Evolutionary conservation across 805 yeast species (phyloP).

Genomic region (Candida ulmi): DNA sequence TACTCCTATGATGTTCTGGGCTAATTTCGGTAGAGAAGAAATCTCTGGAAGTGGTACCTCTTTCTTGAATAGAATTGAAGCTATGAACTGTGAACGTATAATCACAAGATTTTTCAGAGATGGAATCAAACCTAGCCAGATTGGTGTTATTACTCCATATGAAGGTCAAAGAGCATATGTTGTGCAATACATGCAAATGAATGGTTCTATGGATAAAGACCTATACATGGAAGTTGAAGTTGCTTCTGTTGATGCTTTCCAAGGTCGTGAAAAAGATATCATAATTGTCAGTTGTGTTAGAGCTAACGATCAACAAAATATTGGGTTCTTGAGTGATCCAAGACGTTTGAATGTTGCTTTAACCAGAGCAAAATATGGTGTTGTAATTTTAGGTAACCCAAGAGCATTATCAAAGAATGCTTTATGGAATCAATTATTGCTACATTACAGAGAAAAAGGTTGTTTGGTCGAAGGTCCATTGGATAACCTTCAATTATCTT

Average conservation of each 20-base stretch:
- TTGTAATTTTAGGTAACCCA: constrained; percentile 81
- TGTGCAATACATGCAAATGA: constrained; percentile 69
- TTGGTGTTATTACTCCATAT: constrained; percentile 92
- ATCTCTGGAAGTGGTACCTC: constrained; percentile 77
- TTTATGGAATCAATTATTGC: constrained; percentile 73
- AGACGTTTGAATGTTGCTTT: constrained; percentile 85
- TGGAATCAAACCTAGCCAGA: constrained; percentile 74
- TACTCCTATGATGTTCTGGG: constrained; percentile 96
- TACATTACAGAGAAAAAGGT: constrained; percentile 78
- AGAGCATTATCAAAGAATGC: constrained; percentile 61
- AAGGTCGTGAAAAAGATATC: constrained; percentile 83
- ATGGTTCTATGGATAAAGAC: constrained; percentile 61
- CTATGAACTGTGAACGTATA: constrained; percentile 78
- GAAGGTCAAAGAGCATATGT: constrained; percentile 89
- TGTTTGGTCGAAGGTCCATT: constrained; percentile 88
- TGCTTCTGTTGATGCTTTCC: constrained; percentile 93
- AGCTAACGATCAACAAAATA: constrained; percentile 65
- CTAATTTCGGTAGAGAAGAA: constrained; percentile 84
- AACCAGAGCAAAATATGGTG: constrained; percentile 82
- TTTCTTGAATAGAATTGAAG: constrained; percentile 80
- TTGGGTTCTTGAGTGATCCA: constrained; percentile 82
- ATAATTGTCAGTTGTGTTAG: constrained; percentile 78
- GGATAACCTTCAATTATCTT: constrained; percentile 69
- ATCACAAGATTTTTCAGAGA: constrained; percentile 68
- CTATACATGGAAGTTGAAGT: constrained; percentile 73